Conservation (phyloP, 2,329 filamentous ascomycete species). For the Aspergillus ruber region DNA sequence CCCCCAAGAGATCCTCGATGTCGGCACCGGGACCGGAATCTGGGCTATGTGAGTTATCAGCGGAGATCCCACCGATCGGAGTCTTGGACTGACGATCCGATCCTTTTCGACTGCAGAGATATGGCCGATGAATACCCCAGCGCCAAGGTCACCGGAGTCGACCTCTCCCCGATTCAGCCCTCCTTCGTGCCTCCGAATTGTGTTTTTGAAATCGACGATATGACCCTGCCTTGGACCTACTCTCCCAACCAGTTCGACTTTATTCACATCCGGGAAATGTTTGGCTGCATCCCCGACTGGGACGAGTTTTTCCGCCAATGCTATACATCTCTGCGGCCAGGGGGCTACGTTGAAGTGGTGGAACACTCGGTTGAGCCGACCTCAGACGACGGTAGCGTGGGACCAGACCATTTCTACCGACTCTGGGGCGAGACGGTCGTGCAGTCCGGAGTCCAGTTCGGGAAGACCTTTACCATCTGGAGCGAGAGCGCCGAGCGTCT, state of each 20-base stretch:
- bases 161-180: conserved; percentile 47
- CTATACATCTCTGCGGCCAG: conserved; percentile 17
- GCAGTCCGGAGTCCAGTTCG: conserved; percentile 10
- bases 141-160: conserved; percentile 41
- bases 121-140: conserved; percentile 30
- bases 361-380: conserved; percentile 27
- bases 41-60: conserved; percentile 13
- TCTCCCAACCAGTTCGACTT: conserved; percentile 35
- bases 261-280: conserved; percentile 42
- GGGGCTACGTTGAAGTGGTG: conserved; percentile 37
- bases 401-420: conserved; percentile 11
- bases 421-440: conserved; percentile 13
- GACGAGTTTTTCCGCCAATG: conserved; percentile 30
- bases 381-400: conserved; percentile 14
- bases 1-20: conserved; percentile 17
- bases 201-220: conserved; percentile 44
- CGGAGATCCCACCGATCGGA: background rate
- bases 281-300: conserved; percentile 43
- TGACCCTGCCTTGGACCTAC: conserved; percentile 38
- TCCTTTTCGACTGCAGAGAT: conserved; percentile 11
- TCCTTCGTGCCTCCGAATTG: conserved; percentile 41
- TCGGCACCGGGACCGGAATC: conserved; percentile 18
- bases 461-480: conserved; percentile 29
- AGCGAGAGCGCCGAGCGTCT: conserved; percentile 13
- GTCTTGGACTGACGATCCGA: background rate